A percentile compares a stretch with the other conserved stretches of the same genome.
phyloP scores from a whole-genome alignment of 2,329 filamentous ascomycete genomes.

The Hirsutella minnesotensis region DNA sequence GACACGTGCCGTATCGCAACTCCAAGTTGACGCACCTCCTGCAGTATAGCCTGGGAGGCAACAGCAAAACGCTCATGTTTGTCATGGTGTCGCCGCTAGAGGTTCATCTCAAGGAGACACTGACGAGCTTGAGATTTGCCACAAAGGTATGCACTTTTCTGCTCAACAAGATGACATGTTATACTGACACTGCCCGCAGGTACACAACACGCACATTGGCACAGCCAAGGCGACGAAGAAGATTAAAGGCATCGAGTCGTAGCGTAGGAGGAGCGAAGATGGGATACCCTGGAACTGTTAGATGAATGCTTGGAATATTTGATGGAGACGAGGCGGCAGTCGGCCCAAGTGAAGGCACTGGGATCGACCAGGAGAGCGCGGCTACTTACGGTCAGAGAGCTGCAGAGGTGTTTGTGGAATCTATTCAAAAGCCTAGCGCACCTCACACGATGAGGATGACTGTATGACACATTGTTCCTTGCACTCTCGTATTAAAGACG shows the following conservation, averaged over 20 bases:
- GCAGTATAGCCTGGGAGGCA: constrained; percentile 88
- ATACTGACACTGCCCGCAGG: constrained; percentile 26
- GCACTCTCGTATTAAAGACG: not conserved
- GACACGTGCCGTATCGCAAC: constrained; percentile 87
- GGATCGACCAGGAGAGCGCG: too few relatives aligned
- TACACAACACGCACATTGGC: constrained; percentile 85
- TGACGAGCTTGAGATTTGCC: constrained; percentile 91
- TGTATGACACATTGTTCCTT: not conserved
- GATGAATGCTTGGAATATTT: too few relatives aligned
- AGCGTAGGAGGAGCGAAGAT: not conserved
- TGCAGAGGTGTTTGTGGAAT: not conserved
- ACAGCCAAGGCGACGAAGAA: constrained; percentile 69
- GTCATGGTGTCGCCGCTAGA: constrained; percentile 94
- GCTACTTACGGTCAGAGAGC: not conserved
- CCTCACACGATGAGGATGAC: not conserved
- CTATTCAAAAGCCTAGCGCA: not conserved
- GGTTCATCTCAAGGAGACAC: constrained; percentile 80
- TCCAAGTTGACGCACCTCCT: constrained; percentile 93
- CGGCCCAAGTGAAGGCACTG: too few relatives aligned
- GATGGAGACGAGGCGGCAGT: too few relatives aligned
- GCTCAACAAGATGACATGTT: not conserved
- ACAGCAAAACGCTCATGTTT: constrained; percentile 97
- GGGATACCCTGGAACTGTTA: not conserved
- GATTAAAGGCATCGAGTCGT: constrained; percentile 28
- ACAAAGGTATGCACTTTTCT: constrained; percentile 56